Conservation (phyloP, 1,139 yeast species). For the Pichia sp. region DNA sequence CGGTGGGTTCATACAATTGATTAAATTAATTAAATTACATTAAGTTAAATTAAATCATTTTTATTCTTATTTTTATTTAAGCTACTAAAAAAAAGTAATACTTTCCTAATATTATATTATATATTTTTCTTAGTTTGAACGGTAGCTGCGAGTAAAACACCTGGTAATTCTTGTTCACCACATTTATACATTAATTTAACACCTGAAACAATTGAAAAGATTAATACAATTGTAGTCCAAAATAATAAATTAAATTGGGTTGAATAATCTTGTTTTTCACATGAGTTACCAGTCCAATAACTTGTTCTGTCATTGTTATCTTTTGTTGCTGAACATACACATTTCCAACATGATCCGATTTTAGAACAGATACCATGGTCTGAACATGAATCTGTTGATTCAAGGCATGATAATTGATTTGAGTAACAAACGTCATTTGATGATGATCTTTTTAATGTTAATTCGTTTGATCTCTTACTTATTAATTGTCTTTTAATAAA, state of each 20-base stretch:
- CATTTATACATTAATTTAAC: slow-evolving; percentile 46
- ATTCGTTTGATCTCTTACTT: neutral
- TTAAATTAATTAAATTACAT: too few species aligned
- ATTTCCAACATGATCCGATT: slow-evolving; percentile 44
- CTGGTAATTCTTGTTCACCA: slow-evolving; percentile 61
- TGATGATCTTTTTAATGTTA: neutral
- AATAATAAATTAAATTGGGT: slow-evolving; percentile 59
- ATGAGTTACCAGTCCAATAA: slow-evolving; percentile 60
- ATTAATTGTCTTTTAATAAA: neutral
- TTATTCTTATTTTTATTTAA: too few species aligned
- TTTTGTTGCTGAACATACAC: slow-evolving; percentile 50
- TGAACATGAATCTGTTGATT: slow-evolving; percentile 49
- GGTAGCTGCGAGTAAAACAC: slow-evolving; percentile 57
- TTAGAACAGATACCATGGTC: slow-evolving; percentile 57
- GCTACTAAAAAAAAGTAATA: too few species aligned
- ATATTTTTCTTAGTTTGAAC: slow-evolving; percentile 34
- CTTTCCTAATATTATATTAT: slow-evolving; percentile 3
- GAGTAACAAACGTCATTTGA: slow-evolving; percentile 31
- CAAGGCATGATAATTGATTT: slow-evolving; percentile 48
- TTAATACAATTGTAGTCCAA: slow-evolving; percentile 53
- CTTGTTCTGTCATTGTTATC: slow-evolving; percentile 41
- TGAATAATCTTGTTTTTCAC: slow-evolving; percentile 61
- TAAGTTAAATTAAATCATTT: neutral
- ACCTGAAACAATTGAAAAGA: slow-evolving; percentile 45
- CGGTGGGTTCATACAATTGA: slow-evolving; percentile 52